Base-by-base conservation (phyloP, 2,329 filamentous ascomycete species). In the Cryphonectria japonica region DNA sequence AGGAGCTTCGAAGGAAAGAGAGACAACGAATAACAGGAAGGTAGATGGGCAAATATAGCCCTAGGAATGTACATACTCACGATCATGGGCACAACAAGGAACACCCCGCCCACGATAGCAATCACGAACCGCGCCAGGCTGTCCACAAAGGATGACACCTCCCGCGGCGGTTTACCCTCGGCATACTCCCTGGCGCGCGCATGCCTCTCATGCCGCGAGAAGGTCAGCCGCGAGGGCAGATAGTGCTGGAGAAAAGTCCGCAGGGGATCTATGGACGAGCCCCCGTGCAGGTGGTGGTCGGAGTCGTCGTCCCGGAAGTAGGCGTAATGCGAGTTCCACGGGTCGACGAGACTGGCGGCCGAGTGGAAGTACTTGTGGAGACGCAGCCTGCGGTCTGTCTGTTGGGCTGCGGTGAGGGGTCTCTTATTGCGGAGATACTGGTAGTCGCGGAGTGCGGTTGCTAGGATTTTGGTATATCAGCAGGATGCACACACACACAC, bases 81-180 rank as follows among this genome's bases (percentile, higher is more conserved):
- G 4, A 75, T 19, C 74, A 75, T 75, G 19, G 73, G 74, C 16
- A 70, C 70, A 1, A 75, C 66, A 34, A 75, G 62, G 26, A 64
- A 65, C 19, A 50, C 37, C 3, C 72, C 73, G 5, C 73, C 73
- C 6, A 62, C 57, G 32, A 75, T 22, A 3, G 72, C 70, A 26
- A 74, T 60, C 66, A 67, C 26, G 66, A 75, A 73, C 8, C 73
- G 68, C 7, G 43, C 66, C 70, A 68, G 37, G 5, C 57, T 52
- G 37, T 68, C 67, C 39, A 68, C 54, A 73, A 52, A 78, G 73
- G 37, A 62, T 22, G 19, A 71, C 43, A 63, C 71, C 41, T 52
- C 34, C n/a, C 59, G 32, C 22, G 68, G 61, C 29, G 50, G 60
- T 29, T 59, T 59, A n/a, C 68, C 68, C 26, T 66, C 61, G 16